Evolutionary conservation across 805 yeast species (phyloP).

Genomic region (Candida khao-thaluensis): DNA sequence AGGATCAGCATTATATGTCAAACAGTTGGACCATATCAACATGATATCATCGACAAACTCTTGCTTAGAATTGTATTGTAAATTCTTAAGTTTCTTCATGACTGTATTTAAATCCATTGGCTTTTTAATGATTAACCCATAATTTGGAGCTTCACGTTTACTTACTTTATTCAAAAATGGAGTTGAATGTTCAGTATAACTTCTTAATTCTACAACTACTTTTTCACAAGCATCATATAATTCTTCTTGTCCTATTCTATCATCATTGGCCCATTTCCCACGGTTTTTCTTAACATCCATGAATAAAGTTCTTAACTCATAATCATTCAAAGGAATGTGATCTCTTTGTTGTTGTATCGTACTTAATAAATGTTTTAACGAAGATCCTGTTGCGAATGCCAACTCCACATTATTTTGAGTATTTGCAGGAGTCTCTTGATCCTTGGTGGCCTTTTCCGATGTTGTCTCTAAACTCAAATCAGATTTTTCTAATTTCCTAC

Average conservation of each 20-base stretch:
- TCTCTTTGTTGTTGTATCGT: slow-evolving; percentile 79
- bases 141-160: slow-evolving; percentile 97
- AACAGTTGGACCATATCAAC: slow-evolving; percentile 94
- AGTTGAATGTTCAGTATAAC: slow-evolving; percentile 93
- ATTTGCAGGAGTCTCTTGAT: not conserved
- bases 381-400: slow-evolving; percentile 35
- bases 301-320: slow-evolving; percentile 78
- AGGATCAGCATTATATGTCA: slow-evolving; percentile 92
- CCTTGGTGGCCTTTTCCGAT: slow-evolving; percentile 7
- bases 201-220: slow-evolving; percentile 84
- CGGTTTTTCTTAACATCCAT: slow-evolving; percentile 92
- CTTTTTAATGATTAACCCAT: slow-evolving; percentile 80
- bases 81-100: slow-evolving; percentile 78
- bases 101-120: slow-evolving; percentile 98
- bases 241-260: slow-evolving; percentile 95
- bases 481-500: slow-evolving; percentile 75
- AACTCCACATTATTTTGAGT: slow-evolving; percentile 29
- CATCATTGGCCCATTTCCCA: slow-evolving; percentile 97
- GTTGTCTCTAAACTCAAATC: slow-evolving; percentile 60
- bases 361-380: slow-evolving; percentile 72
- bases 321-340: slow-evolving; percentile 70
- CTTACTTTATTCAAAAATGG: slow-evolving; percentile 95
- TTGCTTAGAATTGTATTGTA: slow-evolving; percentile 78
- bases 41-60: slow-evolving; percentile 94
- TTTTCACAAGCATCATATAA: slow-evolving; percentile 96